Conservation (phyloP, 495 filamentous ascomycete genomes). For the Aspergillus hancockii region DNA sequence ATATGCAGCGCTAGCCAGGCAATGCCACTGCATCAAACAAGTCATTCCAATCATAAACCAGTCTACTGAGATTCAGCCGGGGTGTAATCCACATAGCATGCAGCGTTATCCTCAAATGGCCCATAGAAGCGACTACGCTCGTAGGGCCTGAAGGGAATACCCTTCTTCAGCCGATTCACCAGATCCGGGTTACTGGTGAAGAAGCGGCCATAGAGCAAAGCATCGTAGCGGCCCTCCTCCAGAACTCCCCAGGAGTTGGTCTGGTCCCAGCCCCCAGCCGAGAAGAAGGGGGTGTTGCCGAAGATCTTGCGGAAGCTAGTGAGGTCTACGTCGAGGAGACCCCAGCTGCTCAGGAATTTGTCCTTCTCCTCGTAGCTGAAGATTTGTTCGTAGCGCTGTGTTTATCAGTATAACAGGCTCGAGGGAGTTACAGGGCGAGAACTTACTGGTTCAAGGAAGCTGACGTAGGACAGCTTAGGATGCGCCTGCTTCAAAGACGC, state of each 20-base stretch:
- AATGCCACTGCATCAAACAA: background rate
- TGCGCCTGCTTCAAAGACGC: conserved; percentile 48
- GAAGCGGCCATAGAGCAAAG: conserved; percentile 24
- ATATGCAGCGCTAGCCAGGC: background rate
- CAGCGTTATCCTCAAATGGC: conserved; percentile 37
- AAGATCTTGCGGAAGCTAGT: conserved; percentile 45
- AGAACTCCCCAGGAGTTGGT: conserved; percentile 46
- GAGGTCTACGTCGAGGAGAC: conserved; percentile 39
- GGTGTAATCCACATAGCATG: conserved; percentile 35
- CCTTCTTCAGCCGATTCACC: conserved; percentile 20
- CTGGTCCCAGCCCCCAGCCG: conserved; percentile 49
- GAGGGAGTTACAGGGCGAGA: background rate
- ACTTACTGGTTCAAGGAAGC: conserved; percentile 53
- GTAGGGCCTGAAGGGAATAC: conserved; percentile 18
- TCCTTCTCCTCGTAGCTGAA: conserved; percentile 47
- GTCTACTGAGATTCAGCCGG: conserved; percentile 16
- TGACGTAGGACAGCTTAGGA: conserved; percentile 50
- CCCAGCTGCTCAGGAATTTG: conserved; percentile 44
- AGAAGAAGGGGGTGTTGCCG: conserved; percentile 49
- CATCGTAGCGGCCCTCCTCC: conserved; percentile 45
- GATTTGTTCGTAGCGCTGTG: conserved; percentile 51
- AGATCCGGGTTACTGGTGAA: conserved; percentile 31
- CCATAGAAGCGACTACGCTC: conserved; percentile 27
- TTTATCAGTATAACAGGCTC: background rate
- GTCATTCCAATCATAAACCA: background rate